These are phyloP conservation scores for Porcisia hertigi DNA, from an alignment of 208 protist species.

Conservation along the genomic window DNA sequence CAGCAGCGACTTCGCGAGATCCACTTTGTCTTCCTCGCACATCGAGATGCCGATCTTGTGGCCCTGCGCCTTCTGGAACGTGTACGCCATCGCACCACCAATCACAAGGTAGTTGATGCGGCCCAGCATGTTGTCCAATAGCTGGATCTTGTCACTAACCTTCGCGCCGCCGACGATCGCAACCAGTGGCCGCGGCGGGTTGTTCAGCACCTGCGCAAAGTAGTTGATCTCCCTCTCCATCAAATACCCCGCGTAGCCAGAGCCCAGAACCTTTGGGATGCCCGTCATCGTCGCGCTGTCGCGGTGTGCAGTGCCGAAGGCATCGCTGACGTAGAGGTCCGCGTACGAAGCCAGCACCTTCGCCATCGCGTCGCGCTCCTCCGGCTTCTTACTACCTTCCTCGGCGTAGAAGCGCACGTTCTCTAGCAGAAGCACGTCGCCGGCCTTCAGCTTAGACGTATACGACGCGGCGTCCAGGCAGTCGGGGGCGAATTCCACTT, in stretches of 20 bases:
- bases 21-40: slow-evolving; percentile 89
- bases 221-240: slow-evolving; percentile 99
- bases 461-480: slow-evolving; percentile 73
- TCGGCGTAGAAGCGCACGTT: slow-evolving; percentile 99
- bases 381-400: slow-evolving; percentile 93
- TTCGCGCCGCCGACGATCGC: slow-evolving; percentile 98
- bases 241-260: slow-evolving; percentile 96
- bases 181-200: slow-evolving; percentile 89
- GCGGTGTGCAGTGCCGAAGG: slow-evolving; percentile 98
- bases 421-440: slow-evolving; percentile 97
- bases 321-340: slow-evolving; percentile 99
- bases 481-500: slow-evolving; percentile 82
- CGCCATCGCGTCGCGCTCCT: slow-evolving; percentile 79
- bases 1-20: slow-evolving; percentile 94
- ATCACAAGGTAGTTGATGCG: slow-evolving; percentile 98
- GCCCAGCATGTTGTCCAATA: slow-evolving; percentile 98
- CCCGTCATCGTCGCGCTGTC: slow-evolving; percentile 94
- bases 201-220: slow-evolving; percentile 94
- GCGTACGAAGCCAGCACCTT: slow-evolving; percentile 91
- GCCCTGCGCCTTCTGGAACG: slow-evolving; percentile 93
- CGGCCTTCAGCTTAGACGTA: slow-evolving; percentile 43
- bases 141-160: slow-evolving; percentile 98
- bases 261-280: slow-evolving; percentile 72
- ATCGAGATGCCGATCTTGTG: slow-evolving; percentile 93
- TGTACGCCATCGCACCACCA: slow-evolving; percentile 98